Conservation (phyloP, 2,329 filamentous ascomycete genomes). For the Colletotrichum caudatum region DNA sequence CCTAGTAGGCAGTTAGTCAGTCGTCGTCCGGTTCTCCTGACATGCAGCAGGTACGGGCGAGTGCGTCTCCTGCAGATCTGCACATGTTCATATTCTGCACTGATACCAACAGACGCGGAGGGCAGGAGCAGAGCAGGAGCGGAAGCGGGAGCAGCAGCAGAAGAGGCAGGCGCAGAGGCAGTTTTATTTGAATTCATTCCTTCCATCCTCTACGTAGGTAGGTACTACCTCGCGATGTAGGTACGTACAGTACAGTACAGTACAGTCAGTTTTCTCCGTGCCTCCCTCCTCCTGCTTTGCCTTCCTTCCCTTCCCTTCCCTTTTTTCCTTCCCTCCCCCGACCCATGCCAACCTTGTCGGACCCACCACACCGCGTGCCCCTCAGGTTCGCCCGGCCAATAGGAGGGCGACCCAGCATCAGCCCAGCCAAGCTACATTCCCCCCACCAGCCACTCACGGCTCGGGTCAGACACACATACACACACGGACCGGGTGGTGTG, state of each 20-base stretch:
- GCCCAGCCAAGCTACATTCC: constrained; percentile 22
- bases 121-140: not conserved
- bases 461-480: constrained; percentile 14
- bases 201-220: not conserved
- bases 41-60: no score
- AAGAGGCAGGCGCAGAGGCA: not conserved
- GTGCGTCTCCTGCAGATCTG: no score
- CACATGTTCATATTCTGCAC: no score
- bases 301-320: no score
- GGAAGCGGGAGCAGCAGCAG: not conserved
- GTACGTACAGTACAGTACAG: no score
- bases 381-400: constrained; percentile 4
- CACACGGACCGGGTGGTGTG: constrained; percentile 7
- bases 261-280: no score
- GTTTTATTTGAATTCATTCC: constrained; percentile 28
- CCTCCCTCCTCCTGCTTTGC: no score
- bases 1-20: no score
- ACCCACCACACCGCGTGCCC: constrained; percentile 19
- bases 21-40: no score
- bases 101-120: not conserved
- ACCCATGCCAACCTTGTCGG: constrained; percentile 25
- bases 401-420: constrained; percentile 12
- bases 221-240: no score
- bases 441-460: constrained; percentile 25
- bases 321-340: no score